phyloP scores from a whole-genome alignment of 1,139 yeast genomes.

The Protomyces lactucae-debilis region DNA sequence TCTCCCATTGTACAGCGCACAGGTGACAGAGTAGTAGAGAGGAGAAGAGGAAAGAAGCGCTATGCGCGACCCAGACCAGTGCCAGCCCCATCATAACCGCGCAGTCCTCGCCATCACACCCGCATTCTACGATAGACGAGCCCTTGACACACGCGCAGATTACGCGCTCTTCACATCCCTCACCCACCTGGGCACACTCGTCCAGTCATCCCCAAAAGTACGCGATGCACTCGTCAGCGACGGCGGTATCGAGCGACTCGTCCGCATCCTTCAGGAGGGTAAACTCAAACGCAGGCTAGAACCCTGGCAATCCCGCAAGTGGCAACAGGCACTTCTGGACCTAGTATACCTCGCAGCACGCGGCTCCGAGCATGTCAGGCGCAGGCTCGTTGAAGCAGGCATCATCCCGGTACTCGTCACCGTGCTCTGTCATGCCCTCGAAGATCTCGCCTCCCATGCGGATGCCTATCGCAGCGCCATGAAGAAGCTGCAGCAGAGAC shows the following conservation, averaged over 20 bases:
- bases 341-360: conserved; percentile 85
- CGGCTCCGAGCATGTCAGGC: conserved; percentile 80
- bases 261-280: conserved; percentile 57
- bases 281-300: conserved; percentile 47
- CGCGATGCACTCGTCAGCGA: conserved; percentile 82
- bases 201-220: conserved; percentile 80
- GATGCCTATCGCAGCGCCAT: conserved; percentile 51
- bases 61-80: conserved; percentile 90
- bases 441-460: background rate
- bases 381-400: conserved; percentile 86
- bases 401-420: conserved; percentile 87
- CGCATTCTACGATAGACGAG: conserved; percentile 83
- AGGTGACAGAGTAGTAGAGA: background rate
- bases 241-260: conserved; percentile 87
- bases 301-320: conserved; percentile 52
- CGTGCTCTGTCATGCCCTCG: conserved; percentile 52
- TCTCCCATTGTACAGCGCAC: too few species aligned
- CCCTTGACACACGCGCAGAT: conserved; percentile 84
- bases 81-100: conserved; percentile 68
- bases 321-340: conserved; percentile 94
- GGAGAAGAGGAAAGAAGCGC: background rate
- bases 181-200: conserved; percentile 80
- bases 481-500: conserved; percentile 33
- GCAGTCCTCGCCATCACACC: conserved; percentile 90
- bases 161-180: conserved; percentile 86